Percentiles rank a stretch among this genome's conserved stretches.
phyloP scores from a whole-genome alignment of 2,329 filamentous ascomycete species.

The Blastomyces parvus region DNA sequence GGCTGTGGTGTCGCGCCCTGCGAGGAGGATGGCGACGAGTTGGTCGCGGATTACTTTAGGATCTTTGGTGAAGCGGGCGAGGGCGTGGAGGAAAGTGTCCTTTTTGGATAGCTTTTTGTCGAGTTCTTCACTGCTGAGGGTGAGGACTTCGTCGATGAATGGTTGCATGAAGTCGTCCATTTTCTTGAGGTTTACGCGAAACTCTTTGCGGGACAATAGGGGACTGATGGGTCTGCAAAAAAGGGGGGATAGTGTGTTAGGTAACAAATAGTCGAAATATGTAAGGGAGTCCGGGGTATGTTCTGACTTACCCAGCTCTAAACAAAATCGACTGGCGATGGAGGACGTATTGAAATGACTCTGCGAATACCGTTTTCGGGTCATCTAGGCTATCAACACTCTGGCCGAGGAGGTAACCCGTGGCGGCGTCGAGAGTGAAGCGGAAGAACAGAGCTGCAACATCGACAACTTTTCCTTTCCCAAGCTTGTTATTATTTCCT shows the following conservation, averaged over 20 bases:
- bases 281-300: neutral
- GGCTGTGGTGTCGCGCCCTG: constrained; percentile 76
- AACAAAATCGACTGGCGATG: constrained; percentile 59
- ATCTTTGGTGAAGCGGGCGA: constrained; percentile 66
- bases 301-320: constrained; percentile 46
- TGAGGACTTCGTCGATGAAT: constrained; percentile 66
- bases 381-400: constrained; percentile 56
- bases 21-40: constrained; percentile 69
- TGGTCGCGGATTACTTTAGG: constrained; percentile 66
- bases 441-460: constrained; percentile 71
- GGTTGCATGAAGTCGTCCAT: constrained; percentile 68
- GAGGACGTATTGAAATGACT: constrained; percentile 72
- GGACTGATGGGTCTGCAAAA: constrained; percentile 46
- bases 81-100: constrained; percentile 78
- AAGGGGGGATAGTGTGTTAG: neutral
- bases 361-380: constrained; percentile 62
- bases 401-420: constrained; percentile 73
- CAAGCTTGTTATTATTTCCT: constrained; percentile 29
- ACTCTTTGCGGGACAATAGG: constrained; percentile 55
- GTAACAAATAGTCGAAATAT: neutral
- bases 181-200: constrained; percentile 53
- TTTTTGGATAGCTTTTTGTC: constrained; percentile 59
- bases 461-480: constrained; percentile 47
- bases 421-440: constrained; percentile 73
- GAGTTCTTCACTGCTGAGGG: constrained; percentile 60